phyloP scores from a whole-genome alignment of 306 rosid genomes.

The Cicer arietinum region DNA sequence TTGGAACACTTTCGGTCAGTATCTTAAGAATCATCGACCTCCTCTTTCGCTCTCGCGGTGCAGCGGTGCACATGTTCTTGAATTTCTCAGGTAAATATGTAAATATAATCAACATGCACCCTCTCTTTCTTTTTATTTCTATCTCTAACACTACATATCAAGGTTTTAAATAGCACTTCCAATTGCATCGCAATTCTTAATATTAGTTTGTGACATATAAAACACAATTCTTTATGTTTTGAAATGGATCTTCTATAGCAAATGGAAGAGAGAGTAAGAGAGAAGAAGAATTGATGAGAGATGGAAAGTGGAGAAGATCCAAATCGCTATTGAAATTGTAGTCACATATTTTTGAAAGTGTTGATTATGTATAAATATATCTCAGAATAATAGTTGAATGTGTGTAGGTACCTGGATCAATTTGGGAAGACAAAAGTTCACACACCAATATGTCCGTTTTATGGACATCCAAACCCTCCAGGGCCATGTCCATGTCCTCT shows the following conservation, averaged over 20 bases:
- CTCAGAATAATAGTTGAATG: background rate
- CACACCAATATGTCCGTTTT: conserved; percentile 89
- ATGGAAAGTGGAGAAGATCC: too few relatives aligned
- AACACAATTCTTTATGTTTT: too few relatives aligned
- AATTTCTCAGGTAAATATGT: conserved; percentile 64
- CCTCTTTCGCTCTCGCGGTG: conserved; percentile 90
- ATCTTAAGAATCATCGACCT: conserved; percentile 92
- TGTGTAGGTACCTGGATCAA: conserved; percentile 79
- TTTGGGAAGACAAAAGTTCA: conserved; percentile 98
- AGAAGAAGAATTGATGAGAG: too few relatives aligned
- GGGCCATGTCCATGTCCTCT: conserved; percentile 99
- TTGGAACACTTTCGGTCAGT: conserved; percentile 97
- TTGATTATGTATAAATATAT: background rate
- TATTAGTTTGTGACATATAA: too few relatives aligned
- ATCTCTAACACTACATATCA: too few relatives aligned
- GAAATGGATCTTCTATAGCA: too few relatives aligned
- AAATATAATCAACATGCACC: conserved; percentile 24
- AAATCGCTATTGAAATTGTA: too few relatives aligned
- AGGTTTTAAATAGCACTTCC: too few relatives aligned
- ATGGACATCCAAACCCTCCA: conserved; percentile 93
- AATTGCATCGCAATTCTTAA: too few relatives aligned
- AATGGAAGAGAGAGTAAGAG: too few relatives aligned
- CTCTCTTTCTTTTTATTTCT: background rate
- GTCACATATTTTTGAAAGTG: too few relatives aligned
- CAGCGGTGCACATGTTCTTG: conserved; percentile 98